These are phyloP conservation scores for Pichia sp. DNA, from an alignment of 1,139 yeast genomes.

Conservation along the genomic window DNA sequence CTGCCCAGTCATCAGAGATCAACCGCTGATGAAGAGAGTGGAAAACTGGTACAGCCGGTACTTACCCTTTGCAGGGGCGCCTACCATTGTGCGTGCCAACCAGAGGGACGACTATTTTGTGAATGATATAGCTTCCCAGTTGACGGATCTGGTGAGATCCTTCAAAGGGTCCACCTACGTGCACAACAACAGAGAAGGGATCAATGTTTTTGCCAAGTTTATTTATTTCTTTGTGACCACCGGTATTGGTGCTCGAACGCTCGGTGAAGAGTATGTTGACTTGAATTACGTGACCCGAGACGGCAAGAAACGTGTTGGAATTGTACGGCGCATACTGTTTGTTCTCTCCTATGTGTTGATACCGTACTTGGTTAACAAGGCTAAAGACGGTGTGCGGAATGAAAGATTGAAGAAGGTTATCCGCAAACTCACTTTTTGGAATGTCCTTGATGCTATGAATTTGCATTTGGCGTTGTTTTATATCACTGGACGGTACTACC, in stretches of 20 bases:
- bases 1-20: no score
- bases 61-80: slow-evolving; percentile 29
- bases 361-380: slow-evolving; percentile 43
- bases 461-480: slow-evolving; percentile 77
- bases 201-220: slow-evolving; percentile 46
- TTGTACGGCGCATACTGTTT: slow-evolving; percentile 43
- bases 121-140: slow-evolving; percentile 43
- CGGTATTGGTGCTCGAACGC: slow-evolving; percentile 70
- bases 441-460: slow-evolving; percentile 48
- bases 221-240: slow-evolving; percentile 62
- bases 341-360: slow-evolving; percentile 47
- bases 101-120: slow-evolving; percentile 81
- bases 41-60: not conserved
- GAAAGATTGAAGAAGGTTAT: slow-evolving; percentile 13
- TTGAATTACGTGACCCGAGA: slow-evolving; percentile 50
- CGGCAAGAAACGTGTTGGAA: slow-evolving; percentile 34
- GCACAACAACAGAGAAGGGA: slow-evolving; percentile 56
- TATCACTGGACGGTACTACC: slow-evolving; percentile 73
- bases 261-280: slow-evolving; percentile 94
- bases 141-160: slow-evolving; percentile 50
- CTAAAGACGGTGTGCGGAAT: not conserved
- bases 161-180: slow-evolving; percentile 63
- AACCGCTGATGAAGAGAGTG: no score
- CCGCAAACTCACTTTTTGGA: slow-evolving; percentile 31
- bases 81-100: slow-evolving; percentile 59